Evolutionary conservation across 1,284 basidiomycete genomes (phyloP).

Genomic region (Ustilago hordei): DNA sequence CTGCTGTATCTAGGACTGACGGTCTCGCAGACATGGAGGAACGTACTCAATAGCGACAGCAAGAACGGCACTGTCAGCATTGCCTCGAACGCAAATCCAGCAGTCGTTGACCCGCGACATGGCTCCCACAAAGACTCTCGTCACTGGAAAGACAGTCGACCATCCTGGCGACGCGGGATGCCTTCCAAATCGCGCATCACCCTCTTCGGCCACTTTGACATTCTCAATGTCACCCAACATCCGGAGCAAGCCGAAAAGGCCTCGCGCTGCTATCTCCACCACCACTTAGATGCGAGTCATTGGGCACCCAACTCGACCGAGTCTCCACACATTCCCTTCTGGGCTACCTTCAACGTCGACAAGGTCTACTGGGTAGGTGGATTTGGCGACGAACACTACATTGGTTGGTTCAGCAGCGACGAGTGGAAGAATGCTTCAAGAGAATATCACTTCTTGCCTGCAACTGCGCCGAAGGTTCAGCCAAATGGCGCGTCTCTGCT

Average conservation of each 20-base stretch:
- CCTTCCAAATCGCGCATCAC: constrained; percentile 63
- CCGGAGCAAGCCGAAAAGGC: constrained; percentile 21
- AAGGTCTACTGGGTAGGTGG: constrained; percentile 65
- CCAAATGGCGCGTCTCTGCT: not conserved
- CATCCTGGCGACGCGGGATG: constrained; percentile 65
- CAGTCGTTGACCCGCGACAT: constrained; percentile 57
- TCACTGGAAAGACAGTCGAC: constrained; percentile 55
- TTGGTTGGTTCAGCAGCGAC: constrained; percentile 58
- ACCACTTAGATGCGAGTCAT: constrained; percentile 60
- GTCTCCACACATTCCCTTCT: constrained; percentile 62
- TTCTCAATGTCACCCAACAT: constrained; percentile 32
- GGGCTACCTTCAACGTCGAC: constrained; percentile 58
- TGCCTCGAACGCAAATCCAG: constrained; percentile 50
- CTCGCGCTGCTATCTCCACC: constrained; percentile 47
- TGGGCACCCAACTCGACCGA: constrained; percentile 60
- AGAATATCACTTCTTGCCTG: not conserved
- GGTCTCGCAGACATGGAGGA: constrained; percentile 66
- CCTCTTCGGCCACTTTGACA: constrained; percentile 61
- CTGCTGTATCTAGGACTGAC: constrained; percentile 65
- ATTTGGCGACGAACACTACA: constrained; percentile 68
- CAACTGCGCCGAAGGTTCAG: no score
- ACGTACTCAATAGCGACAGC: constrained; percentile 41
- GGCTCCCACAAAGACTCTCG: constrained; percentile 12
- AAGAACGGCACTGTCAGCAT: constrained; percentile 61
- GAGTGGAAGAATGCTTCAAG: constrained; percentile 42